Evolutionary conservation across 2,329 filamentous ascomycete genomes (phyloP), one percentile per base, ranked within the genome.

Genomic region (Meredithiella fracta): DNA sequence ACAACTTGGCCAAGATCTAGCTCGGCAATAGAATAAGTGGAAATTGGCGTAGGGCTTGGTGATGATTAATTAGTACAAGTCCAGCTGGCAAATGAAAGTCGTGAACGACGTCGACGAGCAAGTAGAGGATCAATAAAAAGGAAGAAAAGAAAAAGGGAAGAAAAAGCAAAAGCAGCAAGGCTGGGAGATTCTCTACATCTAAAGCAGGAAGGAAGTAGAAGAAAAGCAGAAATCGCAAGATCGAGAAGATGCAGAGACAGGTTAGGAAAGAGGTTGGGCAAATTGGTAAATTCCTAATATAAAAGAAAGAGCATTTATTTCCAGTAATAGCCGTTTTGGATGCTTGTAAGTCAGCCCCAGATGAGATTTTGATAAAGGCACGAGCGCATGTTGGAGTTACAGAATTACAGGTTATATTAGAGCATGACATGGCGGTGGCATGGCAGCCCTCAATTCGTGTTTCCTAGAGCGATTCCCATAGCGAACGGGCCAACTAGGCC

Each of bases 151-250:
- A 31, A 38, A 38, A 3, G 23, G 20, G 44, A 42, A 40, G 9
- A 55, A 55, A 25, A 55, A 25, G 26, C 22, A 51, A 37, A 15
- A 53, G 37, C 40, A 54, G 47, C 23, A 50, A 55, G 40, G 26
- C n/a, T 47, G 15, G 5, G 5, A 34, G 29, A n/a, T 34, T 11
- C 5, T 34, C 29, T 34, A 34, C 29, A 34, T 34, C 29, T 22
- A 49, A 55, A 34, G 26, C 20, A 20, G 20, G 42, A 37, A 50
- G 31, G 31, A 55, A 55, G 40, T 31, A 31, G 11, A 47, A 51
- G 25, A 51, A 40, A 26, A 23, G 11, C 17, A 40, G 15, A 38
- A 52, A 22, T 11, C 20, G 29, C 49, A 20, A 51, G 26, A 52
- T 52, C n/a, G 17, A 22, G 50, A 49, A 49, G 15, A 8, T 49